phyloP scores from a whole-genome alignment of 2,329 filamentous ascomycete genomes.

The Macroventuria anomochaeta region DNA sequence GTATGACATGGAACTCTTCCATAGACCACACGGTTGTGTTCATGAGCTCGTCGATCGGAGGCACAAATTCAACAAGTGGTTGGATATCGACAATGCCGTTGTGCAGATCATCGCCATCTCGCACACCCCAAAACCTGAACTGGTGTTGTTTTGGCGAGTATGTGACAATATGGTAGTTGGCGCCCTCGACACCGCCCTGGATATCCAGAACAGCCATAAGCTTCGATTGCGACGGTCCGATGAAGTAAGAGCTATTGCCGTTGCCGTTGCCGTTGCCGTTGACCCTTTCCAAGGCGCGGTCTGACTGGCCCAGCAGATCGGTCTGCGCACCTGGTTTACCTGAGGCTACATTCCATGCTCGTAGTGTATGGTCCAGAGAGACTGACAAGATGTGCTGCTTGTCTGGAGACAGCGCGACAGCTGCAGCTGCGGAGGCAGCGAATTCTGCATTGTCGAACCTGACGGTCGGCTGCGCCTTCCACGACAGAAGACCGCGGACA shows the following conservation, averaged over 20 bases:
- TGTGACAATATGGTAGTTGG: conserved; percentile 71
- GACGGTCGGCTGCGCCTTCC: conserved; percentile 69
- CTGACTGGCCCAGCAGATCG: conserved; percentile 73
- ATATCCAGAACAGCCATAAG: conserved; percentile 75
- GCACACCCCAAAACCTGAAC: conserved; percentile 91
- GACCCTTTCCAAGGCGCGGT: conserved; percentile 67
- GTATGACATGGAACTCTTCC: conserved; percentile 55
- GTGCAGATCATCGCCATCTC: conserved; percentile 63
- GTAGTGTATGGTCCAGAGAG: conserved; percentile 85
- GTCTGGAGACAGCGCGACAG: conserved; percentile 58
- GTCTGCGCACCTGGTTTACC: conserved; percentile 78
- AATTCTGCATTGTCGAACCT: conserved; percentile 71
- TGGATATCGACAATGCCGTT: conserved; percentile 76
- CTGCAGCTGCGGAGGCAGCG: conserved; percentile 66
- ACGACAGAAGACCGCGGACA: conserved; percentile 65
- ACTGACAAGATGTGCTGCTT: conserved; percentile 73
- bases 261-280: conserved; percentile 30
- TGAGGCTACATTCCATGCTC: conserved; percentile 86
- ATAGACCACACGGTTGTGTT: conserved; percentile 60
- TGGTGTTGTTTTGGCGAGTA: conserved; percentile 89
- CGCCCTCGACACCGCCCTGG: conserved; percentile 55
- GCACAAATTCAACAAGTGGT: conserved; percentile 66
- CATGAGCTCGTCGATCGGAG: conserved; percentile 62
- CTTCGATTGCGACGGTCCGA: conserved; percentile 79
- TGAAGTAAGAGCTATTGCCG: conserved; percentile 67